phyloP scores from a whole-genome alignment of 805 yeast species.

The Candida incommunis region DNA sequence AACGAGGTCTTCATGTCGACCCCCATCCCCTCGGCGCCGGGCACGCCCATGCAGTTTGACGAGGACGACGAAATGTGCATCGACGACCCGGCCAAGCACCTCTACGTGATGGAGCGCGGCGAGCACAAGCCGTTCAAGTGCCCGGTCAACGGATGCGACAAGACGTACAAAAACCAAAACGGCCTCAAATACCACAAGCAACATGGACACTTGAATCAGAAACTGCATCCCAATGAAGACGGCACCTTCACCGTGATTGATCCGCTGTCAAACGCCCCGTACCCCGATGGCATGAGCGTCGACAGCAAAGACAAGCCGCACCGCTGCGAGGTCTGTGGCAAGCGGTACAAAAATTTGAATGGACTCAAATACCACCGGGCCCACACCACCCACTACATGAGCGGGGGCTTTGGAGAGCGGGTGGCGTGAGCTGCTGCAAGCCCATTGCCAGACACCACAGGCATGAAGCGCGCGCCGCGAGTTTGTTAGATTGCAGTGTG shows the following conservation, averaged over 20 bases:
- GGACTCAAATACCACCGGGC: slow-evolving; percentile 96
- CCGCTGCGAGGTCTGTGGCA: slow-evolving; percentile 96
- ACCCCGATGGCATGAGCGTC: slow-evolving; percentile 85
- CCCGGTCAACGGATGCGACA: slow-evolving; percentile 96
- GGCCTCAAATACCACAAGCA: slow-evolving; percentile 90
- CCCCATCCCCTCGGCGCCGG: slow-evolving; percentile 1
- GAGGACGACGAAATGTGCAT: slow-evolving; percentile 66
- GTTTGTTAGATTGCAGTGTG: too few relatives aligned
- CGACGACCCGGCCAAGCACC: slow-evolving; percentile 91
- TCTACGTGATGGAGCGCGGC: slow-evolving; percentile 82
- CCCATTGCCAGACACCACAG: too few relatives aligned
- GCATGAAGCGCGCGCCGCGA: too few relatives aligned
- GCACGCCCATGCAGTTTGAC: slow-evolving; percentile 17
- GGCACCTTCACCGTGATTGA: slow-evolving; percentile 88
- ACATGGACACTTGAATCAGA: slow-evolving; percentile 96
- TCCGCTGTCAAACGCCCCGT: slow-evolving; percentile 68
- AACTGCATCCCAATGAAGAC: slow-evolving; percentile 76
- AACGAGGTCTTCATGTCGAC: slow-evolving; percentile 71
- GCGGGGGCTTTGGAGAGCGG: too few relatives aligned
- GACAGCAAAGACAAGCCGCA: slow-evolving; percentile 92
- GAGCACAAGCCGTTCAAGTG: slow-evolving; percentile 93
- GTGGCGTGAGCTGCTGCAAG: too few relatives aligned
- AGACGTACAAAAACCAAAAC: slow-evolving; percentile 93
- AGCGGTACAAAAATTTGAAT: slow-evolving; percentile 87
- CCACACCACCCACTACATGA: slow-evolving; percentile 75